phyloP scores from a whole-genome alignment of 73 alveolate genomes.

The Symbiodinium natans region DNA sequence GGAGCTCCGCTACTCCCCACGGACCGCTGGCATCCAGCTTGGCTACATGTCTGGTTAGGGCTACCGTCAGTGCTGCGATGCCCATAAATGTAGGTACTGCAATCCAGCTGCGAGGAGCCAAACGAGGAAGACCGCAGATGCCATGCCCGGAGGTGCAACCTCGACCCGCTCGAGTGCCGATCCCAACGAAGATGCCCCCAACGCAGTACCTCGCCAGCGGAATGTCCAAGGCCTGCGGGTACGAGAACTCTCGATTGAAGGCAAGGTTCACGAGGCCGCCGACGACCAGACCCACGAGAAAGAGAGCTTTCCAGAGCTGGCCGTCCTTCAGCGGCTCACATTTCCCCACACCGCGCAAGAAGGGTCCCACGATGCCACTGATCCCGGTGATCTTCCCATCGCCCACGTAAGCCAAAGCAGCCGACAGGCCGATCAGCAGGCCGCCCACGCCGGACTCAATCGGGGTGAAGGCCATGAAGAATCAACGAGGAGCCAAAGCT shows the following conservation, averaged over 20 bases:
- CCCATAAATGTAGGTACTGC: slow-evolving; percentile 95
- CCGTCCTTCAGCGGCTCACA: slow-evolving; percentile 1
- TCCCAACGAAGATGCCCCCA: slow-evolving; percentile 38
- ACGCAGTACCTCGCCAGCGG: neutral
- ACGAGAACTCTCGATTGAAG: slow-evolving; percentile 37
- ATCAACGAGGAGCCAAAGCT: neutral
- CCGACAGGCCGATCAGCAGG: slow-evolving; percentile 32
- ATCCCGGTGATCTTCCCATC: neutral
- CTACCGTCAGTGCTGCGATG: slow-evolving; percentile 29
- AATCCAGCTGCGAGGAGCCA: slow-evolving; percentile 96
- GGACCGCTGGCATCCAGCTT: slow-evolving; percentile 30
- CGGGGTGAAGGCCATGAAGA: slow-evolving; percentile 32
- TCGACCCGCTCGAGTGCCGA: neutral
- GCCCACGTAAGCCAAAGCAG: slow-evolving; percentile 16
- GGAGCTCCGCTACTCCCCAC: slow-evolving; percentile 15
- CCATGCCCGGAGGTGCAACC: slow-evolving; percentile 99
- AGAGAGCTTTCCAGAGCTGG: slow-evolving; percentile 39
- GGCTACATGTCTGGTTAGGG: slow-evolving; percentile 18
- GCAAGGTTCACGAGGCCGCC: slow-evolving; percentile 32
- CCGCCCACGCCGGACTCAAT: slow-evolving; percentile 48
- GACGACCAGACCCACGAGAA: slow-evolving; percentile 29
- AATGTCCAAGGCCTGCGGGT: slow-evolving; percentile 26
- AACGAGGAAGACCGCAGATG: slow-evolving; percentile 98
- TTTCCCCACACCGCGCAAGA: slow-evolving; percentile 32
- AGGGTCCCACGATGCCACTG: neutral